phyloP scores from a whole-genome alignment of 2,329 filamentous ascomycete genomes.

The Drechslerella dactyloides region DNA sequence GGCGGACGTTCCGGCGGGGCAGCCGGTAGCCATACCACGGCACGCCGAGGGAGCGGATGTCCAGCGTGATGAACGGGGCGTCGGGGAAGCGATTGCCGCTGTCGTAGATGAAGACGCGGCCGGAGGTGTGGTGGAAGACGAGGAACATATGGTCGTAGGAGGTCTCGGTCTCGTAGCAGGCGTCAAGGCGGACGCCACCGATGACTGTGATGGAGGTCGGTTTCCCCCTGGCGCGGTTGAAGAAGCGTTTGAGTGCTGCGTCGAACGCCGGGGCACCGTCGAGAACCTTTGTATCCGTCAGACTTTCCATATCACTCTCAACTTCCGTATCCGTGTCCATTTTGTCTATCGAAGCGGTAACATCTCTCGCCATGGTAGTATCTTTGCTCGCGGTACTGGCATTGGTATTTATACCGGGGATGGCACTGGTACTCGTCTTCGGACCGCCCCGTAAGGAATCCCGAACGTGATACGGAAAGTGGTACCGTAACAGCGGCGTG shows the following conservation, averaged over 20 bases:
- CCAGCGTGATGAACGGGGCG: conserved; percentile 32
- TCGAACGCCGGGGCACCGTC: conserved; percentile 39
- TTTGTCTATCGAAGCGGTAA: too few relatives aligned
- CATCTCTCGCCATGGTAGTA: not conserved
- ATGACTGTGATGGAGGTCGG: conserved; percentile 47
- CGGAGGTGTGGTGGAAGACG: conserved; percentile 45
- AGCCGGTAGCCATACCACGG: conserved; percentile 41
- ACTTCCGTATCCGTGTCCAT: not conserved
- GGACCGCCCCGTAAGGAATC: conserved; percentile 25
- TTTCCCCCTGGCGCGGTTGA: conserved; percentile 44
- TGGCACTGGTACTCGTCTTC: not conserved
- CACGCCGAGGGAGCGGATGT: conserved; percentile 30
- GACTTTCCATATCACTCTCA: not conserved
- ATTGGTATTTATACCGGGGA: not conserved
- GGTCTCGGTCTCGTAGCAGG: conserved; percentile 49
- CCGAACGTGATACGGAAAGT: conserved; percentile 44
- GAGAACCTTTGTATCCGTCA: conserved; percentile 12
- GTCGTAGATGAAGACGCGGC: conserved; percentile 46
- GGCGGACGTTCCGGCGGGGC: conserved; percentile 31
- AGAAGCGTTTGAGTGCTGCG: conserved; percentile 44
- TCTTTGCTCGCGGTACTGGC: not conserved
- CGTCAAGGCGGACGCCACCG: conserved; percentile 41
- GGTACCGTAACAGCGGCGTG: conserved; percentile 30
- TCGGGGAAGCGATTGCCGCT: conserved; percentile 45
- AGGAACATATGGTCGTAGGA: conserved; percentile 50